A percentile compares a stretch with the other conserved stretches of the same genome.
Conservation (phyloP, 352 stramenopile species). For the Pythium insidiosum region DNA sequence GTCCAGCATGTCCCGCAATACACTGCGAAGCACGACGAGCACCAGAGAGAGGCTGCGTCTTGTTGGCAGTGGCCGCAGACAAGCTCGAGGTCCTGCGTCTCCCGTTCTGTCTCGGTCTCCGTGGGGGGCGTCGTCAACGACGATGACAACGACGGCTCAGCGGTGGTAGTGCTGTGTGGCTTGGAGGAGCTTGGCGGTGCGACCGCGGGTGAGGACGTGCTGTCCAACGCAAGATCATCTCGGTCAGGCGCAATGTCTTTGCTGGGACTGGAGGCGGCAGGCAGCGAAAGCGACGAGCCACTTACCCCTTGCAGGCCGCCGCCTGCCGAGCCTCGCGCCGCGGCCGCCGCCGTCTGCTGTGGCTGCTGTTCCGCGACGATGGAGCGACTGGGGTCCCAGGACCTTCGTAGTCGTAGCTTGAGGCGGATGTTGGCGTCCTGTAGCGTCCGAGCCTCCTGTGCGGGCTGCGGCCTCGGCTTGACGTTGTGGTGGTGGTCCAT, state of each 20-base stretch:
- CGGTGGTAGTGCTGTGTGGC: too few relatives aligned
- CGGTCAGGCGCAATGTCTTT: too few relatives aligned
- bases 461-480: neutral
- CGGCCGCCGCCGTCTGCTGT: conserved; percentile 2
- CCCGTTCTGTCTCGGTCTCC: too few relatives aligned
- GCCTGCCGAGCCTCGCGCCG: too few relatives aligned
- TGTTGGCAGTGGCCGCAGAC: conserved; percentile 32
- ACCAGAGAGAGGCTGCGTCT: conserved; percentile 42
- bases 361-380: conserved; percentile 1
- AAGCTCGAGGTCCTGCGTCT: conserved; percentile 15
- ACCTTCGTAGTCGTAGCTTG: conserved; percentile 49
- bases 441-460: conserved; percentile 15
- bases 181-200: too few relatives aligned
- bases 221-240: too few relatives aligned
- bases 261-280: too few relatives aligned
- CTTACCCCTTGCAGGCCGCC: conserved; percentile 9
- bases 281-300: conserved; percentile 1
- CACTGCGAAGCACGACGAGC: conserved; percentile 49
- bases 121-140: too few relatives aligned
- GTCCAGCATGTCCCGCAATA: conserved; percentile 49
- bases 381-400: conserved; percentile 32
- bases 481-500: neutral
- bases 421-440: conserved; percentile 41
- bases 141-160: too few relatives aligned
- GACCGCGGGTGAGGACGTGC: too few relatives aligned